Conservation (phyloP, 345 rosid genomes). For the Raphanus raphanistrum region DNA sequence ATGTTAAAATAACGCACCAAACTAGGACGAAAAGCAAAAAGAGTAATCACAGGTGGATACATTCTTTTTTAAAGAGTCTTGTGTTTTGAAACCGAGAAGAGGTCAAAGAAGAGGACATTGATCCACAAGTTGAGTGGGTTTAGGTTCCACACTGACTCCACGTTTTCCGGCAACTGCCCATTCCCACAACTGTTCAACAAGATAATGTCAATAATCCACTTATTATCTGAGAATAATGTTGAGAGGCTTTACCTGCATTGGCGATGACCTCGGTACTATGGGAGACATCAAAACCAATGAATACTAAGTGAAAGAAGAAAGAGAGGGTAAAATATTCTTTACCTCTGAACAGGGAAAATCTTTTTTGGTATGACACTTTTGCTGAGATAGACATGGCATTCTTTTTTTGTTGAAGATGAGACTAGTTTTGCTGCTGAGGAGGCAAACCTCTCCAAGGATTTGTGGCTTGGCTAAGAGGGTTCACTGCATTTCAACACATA, state of each 20-base stretch:
- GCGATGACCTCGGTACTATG: constrained; percentile 57
- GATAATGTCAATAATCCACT: neutral
- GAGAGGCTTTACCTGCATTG: constrained; percentile 63
- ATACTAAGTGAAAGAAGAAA: too few relatives aligned
- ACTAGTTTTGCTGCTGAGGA: too few relatives aligned
- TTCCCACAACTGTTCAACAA: neutral
- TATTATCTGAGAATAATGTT: neutral
- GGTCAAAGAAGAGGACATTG: neutral
- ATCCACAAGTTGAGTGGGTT: constrained; percentile 73
- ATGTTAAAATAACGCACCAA: too few relatives aligned
- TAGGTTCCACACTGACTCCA: constrained; percentile 85
- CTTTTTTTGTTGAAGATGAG: too few relatives aligned
- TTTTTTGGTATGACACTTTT: too few relatives aligned
- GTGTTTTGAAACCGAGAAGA: neutral
- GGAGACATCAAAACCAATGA: constrained; percentile 34
- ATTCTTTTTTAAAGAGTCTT: neutral
- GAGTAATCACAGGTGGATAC: neutral
- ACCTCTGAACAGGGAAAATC: too few relatives aligned
- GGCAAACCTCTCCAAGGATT: too few relatives aligned
- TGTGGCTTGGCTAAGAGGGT: too few relatives aligned
- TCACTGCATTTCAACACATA: too few relatives aligned
- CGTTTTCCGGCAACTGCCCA: constrained; percentile 76
- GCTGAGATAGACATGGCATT: too few relatives aligned
- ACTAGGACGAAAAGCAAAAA: too few relatives aligned
- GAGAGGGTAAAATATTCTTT: too few relatives aligned